A percentile compares a stretch with the other conserved stretches of the same genome.
phyloP scores from a whole-genome alignment of 2,329 filamentous ascomycete species.

The Apiospora sp. region DNA sequence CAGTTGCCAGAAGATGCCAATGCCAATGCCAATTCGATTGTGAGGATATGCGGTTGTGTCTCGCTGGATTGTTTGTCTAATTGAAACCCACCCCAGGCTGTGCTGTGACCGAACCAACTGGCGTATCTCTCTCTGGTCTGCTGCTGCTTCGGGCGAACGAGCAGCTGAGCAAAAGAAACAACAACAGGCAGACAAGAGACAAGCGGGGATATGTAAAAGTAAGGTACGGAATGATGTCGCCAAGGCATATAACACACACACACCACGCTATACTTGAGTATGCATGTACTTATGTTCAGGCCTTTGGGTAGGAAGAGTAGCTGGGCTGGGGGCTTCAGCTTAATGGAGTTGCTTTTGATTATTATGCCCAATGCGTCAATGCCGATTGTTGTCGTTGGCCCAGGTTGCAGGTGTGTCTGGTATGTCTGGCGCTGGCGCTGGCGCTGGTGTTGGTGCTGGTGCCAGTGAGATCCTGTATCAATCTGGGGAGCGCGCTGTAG shows the following conservation, averaged over 20 bases:
- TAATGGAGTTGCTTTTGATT: slow-evolving; percentile 9
- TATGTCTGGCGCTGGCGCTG: neutral
- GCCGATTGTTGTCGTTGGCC: neutral
- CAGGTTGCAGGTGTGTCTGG: no score
- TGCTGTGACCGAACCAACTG: slow-evolving; percentile 14
- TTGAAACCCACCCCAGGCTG: slow-evolving; percentile 13
- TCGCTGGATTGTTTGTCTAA: slow-evolving; percentile 5
- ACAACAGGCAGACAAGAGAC: slow-evolving; percentile 2
- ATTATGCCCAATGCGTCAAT: slow-evolving; percentile 17
- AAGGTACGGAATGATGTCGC: neutral
- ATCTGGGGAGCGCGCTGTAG: neutral
- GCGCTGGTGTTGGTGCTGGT: neutral
- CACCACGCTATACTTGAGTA: neutral
- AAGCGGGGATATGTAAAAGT: neutral
- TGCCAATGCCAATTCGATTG: slow-evolving; percentile 8
- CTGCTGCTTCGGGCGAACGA: slow-evolving; percentile 21
- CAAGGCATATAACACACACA: neutral
- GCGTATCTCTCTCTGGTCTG: neutral
- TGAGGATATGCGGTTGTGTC: neutral
- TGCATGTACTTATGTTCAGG: slow-evolving; percentile 14
- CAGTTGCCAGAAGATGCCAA: neutral
- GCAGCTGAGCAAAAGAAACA: slow-evolving; percentile 14
- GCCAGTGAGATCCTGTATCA: neutral
- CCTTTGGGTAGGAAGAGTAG: neutral
- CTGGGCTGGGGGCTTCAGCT: neutral